Conservation (phyloP, 2,329 filamentous ascomycete species). For the Neopestalotiopsis clavispora region DNA sequence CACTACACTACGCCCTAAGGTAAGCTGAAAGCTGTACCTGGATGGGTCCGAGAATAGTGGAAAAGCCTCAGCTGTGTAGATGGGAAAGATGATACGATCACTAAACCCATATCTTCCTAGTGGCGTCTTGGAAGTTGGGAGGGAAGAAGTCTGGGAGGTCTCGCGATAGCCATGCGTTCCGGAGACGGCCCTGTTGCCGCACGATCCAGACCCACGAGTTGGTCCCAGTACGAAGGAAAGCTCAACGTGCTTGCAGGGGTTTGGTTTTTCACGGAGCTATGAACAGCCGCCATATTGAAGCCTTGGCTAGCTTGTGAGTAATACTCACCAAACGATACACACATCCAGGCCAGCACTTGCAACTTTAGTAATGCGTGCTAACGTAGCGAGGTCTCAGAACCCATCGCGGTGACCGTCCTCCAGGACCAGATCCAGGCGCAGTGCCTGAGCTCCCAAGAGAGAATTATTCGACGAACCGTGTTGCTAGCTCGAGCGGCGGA, state of each 20-base stretch:
- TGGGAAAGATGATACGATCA: neutral
- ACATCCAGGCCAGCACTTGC: neutral
- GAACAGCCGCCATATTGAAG: neutral
- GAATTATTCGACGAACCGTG: neutral
- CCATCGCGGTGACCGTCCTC: neutral
- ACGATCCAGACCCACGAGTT: conserved; percentile 2
- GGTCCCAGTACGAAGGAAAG: neutral
- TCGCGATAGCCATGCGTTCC: neutral
- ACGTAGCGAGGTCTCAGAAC: conserved; percentile 4
- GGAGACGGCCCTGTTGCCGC: neutral
- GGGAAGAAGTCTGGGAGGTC: neutral
- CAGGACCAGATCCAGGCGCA: neutral
- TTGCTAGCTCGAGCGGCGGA: neutral
- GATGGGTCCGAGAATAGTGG: neutral
- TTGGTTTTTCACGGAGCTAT: neutral
- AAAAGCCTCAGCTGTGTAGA: neutral
- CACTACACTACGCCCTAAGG: neutral
- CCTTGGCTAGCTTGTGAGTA: neutral
- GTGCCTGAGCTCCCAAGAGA: neutral
- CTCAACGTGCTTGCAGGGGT: conserved; percentile 4
- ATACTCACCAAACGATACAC: neutral
- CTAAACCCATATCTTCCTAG: neutral
- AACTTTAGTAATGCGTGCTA: conserved; percentile 6
- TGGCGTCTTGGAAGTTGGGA: neutral
- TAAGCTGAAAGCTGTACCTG: conserved; percentile 1